Percentiles rank a stretch among this genome's conserved stretches.
phyloP scores from a whole-genome alignment of 352 stramenopile genomes.

The Phytophthora ohioensis region DNA sequence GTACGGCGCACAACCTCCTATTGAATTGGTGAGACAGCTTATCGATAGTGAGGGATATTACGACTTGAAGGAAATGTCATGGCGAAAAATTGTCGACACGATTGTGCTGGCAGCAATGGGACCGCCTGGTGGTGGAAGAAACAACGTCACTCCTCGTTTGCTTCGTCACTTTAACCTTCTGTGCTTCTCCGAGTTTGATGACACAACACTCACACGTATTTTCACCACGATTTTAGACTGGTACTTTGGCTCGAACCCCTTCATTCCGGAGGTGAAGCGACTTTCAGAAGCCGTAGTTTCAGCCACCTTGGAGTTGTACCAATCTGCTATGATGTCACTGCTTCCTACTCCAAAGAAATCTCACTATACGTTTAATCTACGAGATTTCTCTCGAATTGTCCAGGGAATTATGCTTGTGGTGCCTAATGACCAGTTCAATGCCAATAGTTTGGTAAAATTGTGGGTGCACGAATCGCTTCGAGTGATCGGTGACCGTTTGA shows the following conservation, averaged over 20 bases:
- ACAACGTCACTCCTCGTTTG: conserved; percentile 91
- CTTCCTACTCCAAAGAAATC: conserved; percentile 95
- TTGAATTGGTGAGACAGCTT: conserved; percentile 93
- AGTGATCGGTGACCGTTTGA: conserved; percentile 95
- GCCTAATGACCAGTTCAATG: conserved; percentile 82
- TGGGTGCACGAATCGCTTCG: conserved; percentile 95
- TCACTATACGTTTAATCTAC: conserved; percentile 97
- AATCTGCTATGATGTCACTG: conserved; percentile 82
- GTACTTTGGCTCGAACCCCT: conserved; percentile 80
- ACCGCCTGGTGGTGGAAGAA: conserved; percentile 90
- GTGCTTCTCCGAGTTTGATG: conserved; percentile 95
- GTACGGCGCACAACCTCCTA: conserved; percentile 93
- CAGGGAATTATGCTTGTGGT: conserved; percentile 94
- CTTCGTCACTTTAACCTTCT: conserved; percentile 94
- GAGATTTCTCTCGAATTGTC: conserved; percentile 94
- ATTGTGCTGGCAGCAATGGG: conserved; percentile 93
- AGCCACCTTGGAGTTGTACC: conserved; percentile 93
- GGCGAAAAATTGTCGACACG: conserved; percentile 92
- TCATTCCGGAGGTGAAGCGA: conserved; percentile 76
- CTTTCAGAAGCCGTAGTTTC: conserved; percentile 84
- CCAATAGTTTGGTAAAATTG: conserved; percentile 88
- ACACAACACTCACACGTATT: conserved; percentile 92
- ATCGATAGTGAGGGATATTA: conserved; percentile 93
- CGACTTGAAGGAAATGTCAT: conserved; percentile 94
- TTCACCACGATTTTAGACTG: conserved; percentile 93